A percentile compares a stretch with the other conserved stretches of the same genome.
Conservation (phyloP, 2,329 filamentous ascomycete genomes). For the Alternaria viburni region DNA sequence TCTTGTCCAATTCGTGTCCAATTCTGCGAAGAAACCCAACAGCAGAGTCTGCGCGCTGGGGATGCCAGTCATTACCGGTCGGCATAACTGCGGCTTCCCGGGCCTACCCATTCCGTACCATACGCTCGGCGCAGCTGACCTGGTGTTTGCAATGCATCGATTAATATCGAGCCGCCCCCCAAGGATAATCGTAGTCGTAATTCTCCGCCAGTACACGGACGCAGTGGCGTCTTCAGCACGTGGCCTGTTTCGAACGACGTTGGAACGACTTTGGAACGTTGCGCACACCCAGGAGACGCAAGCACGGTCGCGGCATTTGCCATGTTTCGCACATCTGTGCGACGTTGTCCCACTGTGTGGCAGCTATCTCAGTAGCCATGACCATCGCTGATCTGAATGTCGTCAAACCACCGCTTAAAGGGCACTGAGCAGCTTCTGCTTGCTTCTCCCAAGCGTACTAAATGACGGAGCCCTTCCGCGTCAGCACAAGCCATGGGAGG, state of each 20-base stretch:
- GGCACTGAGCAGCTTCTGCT: background rate
- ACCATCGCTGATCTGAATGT: slow-evolving; percentile 2
- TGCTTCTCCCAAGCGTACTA: background rate
- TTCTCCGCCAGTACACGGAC: slow-evolving; percentile 13
- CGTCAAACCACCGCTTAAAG: slow-evolving; percentile 4
- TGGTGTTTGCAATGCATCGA: background rate
- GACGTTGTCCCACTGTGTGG: slow-evolving; percentile 1
- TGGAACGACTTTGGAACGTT: background rate
- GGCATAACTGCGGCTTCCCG: slow-evolving; percentile 5
- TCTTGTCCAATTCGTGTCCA: background rate
- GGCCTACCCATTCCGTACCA: background rate
- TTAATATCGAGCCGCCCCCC: slow-evolving; percentile 6
- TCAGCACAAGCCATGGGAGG: background rate
- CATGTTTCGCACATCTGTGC: background rate
- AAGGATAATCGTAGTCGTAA: background rate
- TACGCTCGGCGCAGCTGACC: background rate
- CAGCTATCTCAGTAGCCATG: background rate
- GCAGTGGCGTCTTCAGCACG: background rate
- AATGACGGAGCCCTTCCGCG: slow-evolving; percentile 6
- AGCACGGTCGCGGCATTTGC: background rate
- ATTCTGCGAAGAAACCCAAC: background rate
- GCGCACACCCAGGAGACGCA: background rate
- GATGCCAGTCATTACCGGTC: background rate
- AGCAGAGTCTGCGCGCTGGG: background rate
- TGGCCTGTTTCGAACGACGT: background rate